A percentile compares a stretch with the other conserved stretches of the same genome.
Evolutionary conservation across 2,329 filamentous ascomycete species (phyloP).

Genomic region (Torrubiella hemipterigena): DNA sequence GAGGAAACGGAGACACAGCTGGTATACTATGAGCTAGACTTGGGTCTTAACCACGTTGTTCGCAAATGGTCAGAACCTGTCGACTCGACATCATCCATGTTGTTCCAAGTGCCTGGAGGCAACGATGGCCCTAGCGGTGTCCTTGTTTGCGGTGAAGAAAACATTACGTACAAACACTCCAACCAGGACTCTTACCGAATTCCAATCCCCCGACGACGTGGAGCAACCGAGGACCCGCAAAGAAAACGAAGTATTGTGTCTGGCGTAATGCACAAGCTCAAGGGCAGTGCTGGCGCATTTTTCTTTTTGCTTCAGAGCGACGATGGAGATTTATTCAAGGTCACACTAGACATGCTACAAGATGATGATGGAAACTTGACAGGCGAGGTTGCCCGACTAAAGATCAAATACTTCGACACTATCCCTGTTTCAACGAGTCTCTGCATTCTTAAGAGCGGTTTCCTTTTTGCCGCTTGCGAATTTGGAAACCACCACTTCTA

Average conservation of each 20-base stretch:
- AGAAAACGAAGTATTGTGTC: constrained; percentile 78
- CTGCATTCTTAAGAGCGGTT: constrained; percentile 90
- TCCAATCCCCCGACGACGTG: constrained; percentile 75
- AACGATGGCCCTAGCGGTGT: constrained; percentile 91
- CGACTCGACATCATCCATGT: constrained; percentile 73
- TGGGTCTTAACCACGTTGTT: constrained; percentile 94
- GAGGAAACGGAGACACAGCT: constrained; percentile 78
- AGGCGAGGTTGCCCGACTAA: constrained; percentile 69
- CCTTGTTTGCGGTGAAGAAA: constrained; percentile 87
- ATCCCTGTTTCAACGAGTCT: constrained; percentile 79
- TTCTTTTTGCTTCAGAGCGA: constrained; percentile 95
- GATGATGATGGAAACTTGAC: constrained; percentile 68
- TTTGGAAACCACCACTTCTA: constrained; percentile 92
- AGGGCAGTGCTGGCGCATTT: constrained; percentile 70
- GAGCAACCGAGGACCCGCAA: constrained; percentile 82
- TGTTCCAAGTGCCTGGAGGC: constrained; percentile 93
- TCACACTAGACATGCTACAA: constrained; percentile 83
- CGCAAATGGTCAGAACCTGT: constrained; percentile 93
- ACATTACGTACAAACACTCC: constrained; percentile 92
- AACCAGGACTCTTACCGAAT: constrained; percentile 85
- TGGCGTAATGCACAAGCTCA: constrained; percentile 96
- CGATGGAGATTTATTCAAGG: constrained; percentile 96
- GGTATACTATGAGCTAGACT: constrained; percentile 94
- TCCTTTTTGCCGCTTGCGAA: constrained; percentile 84
- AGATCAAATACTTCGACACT: constrained; percentile 97